Evolutionary conservation across 805 yeast genomes (phyloP), one percentile per base, ranked within the genome.

Genomic region (Suhomyces sp.): DNA sequence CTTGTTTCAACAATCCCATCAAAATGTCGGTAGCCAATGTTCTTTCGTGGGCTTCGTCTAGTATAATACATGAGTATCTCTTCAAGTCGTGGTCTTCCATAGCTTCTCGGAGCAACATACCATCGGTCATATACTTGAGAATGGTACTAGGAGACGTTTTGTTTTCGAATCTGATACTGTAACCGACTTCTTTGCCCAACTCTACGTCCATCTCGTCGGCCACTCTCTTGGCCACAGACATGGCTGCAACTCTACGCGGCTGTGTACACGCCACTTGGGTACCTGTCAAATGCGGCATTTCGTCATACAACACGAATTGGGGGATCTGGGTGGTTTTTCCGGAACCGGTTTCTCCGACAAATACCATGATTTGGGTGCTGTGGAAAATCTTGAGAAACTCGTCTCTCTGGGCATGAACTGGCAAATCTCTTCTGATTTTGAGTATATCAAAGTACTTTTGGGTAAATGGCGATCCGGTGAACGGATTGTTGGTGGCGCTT

Each of bases 261-360:
- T 84, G 93, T 0, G 98, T 92, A 83, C 97, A 92, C 1, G 97
- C 98, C 50, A 93, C 93, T 71, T 86, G 93, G 13, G 84, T 84
- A 4, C 93, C 92, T 48, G 74, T 73, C 58, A 90, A 75, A 63
- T 90, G 97, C 15, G 97, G 97, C 80, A 93, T 81, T 60, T 92
- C 98, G 67, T 94, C 97, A 62, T 82, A 90, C 47, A 86, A 74
- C 20, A 93, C 97, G 71, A 92, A 94, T 72, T 93, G 99, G 3
- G 99, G 98, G 57, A 93, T 92, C 74, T 93, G 99, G 0, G 99
- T 93, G 22, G 98, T 93, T 71, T 93, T 93, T 82, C 99, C 99
- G 27, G 97, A 90, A 75, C 99, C 99, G 4, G 99, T 93, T 68
- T 93, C 99, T 77, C 99, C 99, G 48, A 94, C 98, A 70, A 94